Conservation (phyloP, 768 basidiomycete genomes). For the Lentinula lateritia region DNA sequence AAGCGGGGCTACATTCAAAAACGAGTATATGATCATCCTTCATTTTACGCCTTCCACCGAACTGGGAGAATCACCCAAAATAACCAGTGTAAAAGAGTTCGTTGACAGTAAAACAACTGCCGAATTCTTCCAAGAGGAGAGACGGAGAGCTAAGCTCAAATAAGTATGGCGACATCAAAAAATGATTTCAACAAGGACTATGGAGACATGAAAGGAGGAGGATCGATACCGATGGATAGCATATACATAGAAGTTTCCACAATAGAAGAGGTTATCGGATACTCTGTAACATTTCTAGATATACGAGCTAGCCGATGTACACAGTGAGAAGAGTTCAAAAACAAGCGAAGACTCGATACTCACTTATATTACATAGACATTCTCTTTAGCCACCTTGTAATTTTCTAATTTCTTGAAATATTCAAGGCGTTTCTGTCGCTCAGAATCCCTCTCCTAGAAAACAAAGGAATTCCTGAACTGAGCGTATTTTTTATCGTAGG, state of each 20-base stretch:
- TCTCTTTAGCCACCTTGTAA: slow-evolving; percentile 33
- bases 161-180: background rate
- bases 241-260: background rate
- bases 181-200: background rate
- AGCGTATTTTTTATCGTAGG: background rate
- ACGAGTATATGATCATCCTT: slow-evolving; percentile 13
- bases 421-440: slow-evolving; percentile 30
- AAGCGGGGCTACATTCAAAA: slow-evolving; percentile 14
- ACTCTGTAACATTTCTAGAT: background rate
- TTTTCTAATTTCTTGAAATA: slow-evolving; percentile 34
- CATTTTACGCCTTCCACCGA: slow-evolving; percentile 15
- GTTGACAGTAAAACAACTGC: slow-evolving; percentile 19
- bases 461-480: too few relatives aligned
- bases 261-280: background rate
- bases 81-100: slow-evolving; percentile 26
- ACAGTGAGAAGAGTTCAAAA: background rate
- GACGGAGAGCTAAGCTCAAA: slow-evolving; percentile 12
- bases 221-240: background rate
- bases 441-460: slow-evolving; percentile 14
- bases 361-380: slow-evolving; percentile 33
- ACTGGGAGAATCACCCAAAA: slow-evolving; percentile 17
- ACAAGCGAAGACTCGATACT: background rate
- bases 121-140: slow-evolving; percentile 26
- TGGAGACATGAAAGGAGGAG: background rate
- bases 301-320: background rate